These are phyloP conservation scores for Apiotrichum gracile DNA, from an alignment of 1,284 basidiomycete species.

Conservation along the genomic window DNA sequence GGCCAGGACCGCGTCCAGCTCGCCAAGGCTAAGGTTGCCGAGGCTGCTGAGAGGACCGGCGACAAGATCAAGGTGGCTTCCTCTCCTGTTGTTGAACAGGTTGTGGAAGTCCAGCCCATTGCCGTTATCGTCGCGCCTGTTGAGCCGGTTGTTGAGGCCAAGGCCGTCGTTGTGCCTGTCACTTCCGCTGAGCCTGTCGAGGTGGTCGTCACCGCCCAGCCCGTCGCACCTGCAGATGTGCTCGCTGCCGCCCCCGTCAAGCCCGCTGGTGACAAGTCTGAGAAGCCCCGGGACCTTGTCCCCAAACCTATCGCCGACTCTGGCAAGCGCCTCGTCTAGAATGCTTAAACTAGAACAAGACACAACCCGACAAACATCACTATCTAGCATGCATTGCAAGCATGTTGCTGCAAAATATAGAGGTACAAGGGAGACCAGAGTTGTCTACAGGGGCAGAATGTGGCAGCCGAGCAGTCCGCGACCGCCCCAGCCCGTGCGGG, in stretches of 20 bases:
- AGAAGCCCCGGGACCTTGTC: constrained; percentile 8
- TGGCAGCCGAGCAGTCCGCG: constrained; percentile 78
- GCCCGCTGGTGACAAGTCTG: not conserved
- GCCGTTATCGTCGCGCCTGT: not conserved
- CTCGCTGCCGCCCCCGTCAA: not conserved
- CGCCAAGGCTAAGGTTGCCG: constrained; percentile 11
- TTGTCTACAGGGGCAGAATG: constrained; percentile 54
- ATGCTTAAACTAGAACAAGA: not conserved
- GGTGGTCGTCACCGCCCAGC: constrained; percentile 18
- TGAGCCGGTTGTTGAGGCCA: constrained; percentile 28
- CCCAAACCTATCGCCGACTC: constrained; percentile 1
- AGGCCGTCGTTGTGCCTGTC: constrained; percentile 38
- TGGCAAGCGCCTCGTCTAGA: constrained; percentile 28
- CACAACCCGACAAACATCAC: not conserved
- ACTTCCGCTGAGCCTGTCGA: constrained; percentile 31
- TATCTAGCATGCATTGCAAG: constrained; percentile 11
- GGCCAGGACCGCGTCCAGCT: constrained; percentile 24
- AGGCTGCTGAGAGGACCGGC: constrained; percentile 1
- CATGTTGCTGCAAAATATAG: not conserved
- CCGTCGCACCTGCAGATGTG: not conserved
- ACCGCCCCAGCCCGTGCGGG: constrained; percentile 64
- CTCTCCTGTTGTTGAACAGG: not conserved
- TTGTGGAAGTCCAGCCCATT: constrained; percentile 4
- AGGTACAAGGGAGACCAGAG: not conserved
- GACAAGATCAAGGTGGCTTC: constrained; percentile 20